phyloP scores from a whole-genome alignment of 2,329 filamentous ascomycete species.

The Fusarium sulawesiense region DNA sequence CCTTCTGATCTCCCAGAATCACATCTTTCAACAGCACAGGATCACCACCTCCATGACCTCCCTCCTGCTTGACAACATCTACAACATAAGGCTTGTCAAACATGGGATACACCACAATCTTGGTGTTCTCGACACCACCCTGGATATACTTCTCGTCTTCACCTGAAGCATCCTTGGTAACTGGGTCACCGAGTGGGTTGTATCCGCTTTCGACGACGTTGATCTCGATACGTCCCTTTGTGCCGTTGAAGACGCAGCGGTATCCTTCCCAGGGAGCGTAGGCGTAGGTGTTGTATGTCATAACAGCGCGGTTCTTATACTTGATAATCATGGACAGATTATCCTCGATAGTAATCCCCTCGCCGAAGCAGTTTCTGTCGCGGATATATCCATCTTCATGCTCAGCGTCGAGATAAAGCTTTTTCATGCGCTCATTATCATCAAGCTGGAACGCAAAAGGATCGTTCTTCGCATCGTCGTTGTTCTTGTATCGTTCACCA shows the following conservation, averaged over 20 bases:
- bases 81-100: conserved; percentile 68
- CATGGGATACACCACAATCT: conserved; percentile 63
- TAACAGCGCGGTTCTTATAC: conserved; percentile 66
- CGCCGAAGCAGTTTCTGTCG: conserved; percentile 71
- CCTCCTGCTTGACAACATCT: conserved; percentile 62
- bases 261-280: conserved; percentile 73
- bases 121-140: conserved; percentile 49
- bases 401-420: conserved; percentile 70
- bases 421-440: conserved; percentile 63
- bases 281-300: conserved; percentile 69
- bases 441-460: conserved; percentile 69
- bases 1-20: conserved; percentile 62
- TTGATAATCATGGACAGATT: conserved; percentile 69
- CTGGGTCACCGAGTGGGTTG: conserved; percentile 66
- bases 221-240: conserved; percentile 67
- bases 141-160: conserved; percentile 39
- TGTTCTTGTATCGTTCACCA: conserved; percentile 62
- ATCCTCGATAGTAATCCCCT: conserved; percentile 73
- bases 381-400: conserved; percentile 71
- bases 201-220: conserved; percentile 72
- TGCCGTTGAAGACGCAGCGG: conserved; percentile 68
- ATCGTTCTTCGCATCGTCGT: conserved; percentile 62
- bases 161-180: conserved; percentile 58
- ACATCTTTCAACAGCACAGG: conserved; percentile 64
- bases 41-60: conserved; percentile 71